Conservation (phyloP, 768 basidiomycete genomes). For the Podaxis sp. region DNA sequence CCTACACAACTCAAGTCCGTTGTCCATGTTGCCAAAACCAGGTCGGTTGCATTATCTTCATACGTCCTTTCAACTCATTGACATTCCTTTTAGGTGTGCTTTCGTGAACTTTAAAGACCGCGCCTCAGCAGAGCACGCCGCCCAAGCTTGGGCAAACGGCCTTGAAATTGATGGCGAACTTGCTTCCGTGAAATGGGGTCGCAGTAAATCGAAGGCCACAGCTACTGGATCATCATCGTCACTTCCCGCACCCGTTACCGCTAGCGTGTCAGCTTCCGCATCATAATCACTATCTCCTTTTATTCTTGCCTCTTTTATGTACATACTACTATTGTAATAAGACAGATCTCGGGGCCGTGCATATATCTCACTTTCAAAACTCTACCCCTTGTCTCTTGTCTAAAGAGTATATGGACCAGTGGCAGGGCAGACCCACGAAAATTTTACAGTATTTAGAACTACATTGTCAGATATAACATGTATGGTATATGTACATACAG, state of each 20-base stretch:
- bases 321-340: too few relatives aligned
- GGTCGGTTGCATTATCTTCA: conserved; percentile 38
- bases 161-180: conserved; percentile 81
- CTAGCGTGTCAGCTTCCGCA: conserved; percentile 20
- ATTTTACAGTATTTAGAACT: too few relatives aligned
- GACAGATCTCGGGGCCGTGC: too few relatives aligned
- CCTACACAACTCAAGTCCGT: conserved; percentile 76
- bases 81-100: conserved; percentile 62
- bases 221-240: conserved; percentile 16
- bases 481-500: too few relatives aligned
- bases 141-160: conserved; percentile 88
- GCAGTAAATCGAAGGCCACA: conserved; percentile 53
- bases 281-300: conserved; percentile 15
- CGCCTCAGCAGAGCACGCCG: conserved; percentile 80
- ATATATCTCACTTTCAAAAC: too few relatives aligned
- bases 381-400: too few relatives aligned
- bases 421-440: too few relatives aligned
- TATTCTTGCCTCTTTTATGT: conserved; percentile 1
- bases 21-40: conserved; percentile 82
- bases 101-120: conserved; percentile 94
- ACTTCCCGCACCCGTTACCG: conserved; percentile 19
- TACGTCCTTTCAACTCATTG: background rate
- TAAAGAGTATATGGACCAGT: too few relatives aligned
- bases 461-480: too few relatives aligned
- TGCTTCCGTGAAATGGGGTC: conserved; percentile 85